phyloP scores from a whole-genome alignment of 73 alveolate species.

The Effrenium voratum region DNA sequence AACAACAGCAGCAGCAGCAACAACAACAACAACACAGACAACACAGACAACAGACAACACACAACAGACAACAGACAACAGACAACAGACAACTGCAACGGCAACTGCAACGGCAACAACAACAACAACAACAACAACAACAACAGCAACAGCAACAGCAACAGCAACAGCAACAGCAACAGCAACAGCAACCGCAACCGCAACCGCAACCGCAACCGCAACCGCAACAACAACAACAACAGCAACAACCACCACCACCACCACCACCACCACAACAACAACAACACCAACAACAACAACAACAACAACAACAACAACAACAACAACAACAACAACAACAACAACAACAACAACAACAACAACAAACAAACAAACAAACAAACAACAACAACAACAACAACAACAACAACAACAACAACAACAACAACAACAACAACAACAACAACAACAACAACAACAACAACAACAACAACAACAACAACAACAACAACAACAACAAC shows the following conservation, averaged over 20 bases:
- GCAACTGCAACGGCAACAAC: neutral
- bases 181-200: neutral
- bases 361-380: no score
- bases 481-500: no score
- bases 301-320: slow-evolving; percentile 36
- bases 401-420: no score
- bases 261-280: neutral
- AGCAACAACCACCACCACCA: neutral
- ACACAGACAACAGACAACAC: neutral
- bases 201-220: neutral
- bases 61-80: neutral
- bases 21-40: neutral
- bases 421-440: no score
- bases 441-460: no score
- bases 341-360: no score
- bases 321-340: no score
- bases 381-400: no score
- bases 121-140: neutral
- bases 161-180: neutral
- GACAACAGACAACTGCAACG: no score
- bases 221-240: slow-evolving; percentile 14
- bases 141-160: neutral
- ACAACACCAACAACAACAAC: slow-evolving; percentile 30
- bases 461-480: no score
- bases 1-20: neutral